A percentile compares a stretch with the other conserved stretches of the same genome.
phyloP scores from a whole-genome alignment of 768 basidiomycete species.

The Botryobasidium botryosum region DNA sequence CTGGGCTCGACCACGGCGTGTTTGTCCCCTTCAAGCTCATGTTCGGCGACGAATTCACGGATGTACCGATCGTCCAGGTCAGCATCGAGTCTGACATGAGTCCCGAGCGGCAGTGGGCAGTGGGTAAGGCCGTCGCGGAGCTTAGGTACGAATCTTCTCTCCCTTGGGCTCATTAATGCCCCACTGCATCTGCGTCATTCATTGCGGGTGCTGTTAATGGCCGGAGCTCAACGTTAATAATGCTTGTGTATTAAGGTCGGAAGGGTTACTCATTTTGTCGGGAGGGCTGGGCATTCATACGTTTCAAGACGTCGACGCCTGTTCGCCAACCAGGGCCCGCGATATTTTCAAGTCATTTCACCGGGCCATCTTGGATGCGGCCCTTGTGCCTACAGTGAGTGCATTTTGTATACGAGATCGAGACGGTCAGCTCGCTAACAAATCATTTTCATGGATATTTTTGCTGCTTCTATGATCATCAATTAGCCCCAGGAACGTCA shows the following conservation, averaged over 20 bases:
- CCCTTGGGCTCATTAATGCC: too few species aligned
- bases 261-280: slow-evolving; percentile 49
- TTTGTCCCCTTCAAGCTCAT: slow-evolving; percentile 65
- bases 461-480: slow-evolving; percentile 1
- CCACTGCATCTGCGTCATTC: too few species aligned
- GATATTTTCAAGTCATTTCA: too few species aligned
- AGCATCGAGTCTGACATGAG: slow-evolving; percentile 44
- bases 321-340: too few species aligned
- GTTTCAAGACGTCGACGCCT: slow-evolving; percentile 35
- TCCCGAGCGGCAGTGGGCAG: slow-evolving; percentile 43
- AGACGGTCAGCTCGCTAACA: neutral
- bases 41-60: slow-evolving; percentile 48
- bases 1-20: slow-evolving; percentile 64
- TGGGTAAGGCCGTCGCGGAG: slow-evolving; percentile 42
- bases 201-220: too few species aligned
- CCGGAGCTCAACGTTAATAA: neutral
- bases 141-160: slow-evolving; percentile 30
- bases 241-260: slow-evolving; percentile 27
- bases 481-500: slow-evolving; percentile 33
- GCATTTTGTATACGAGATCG: neutral
- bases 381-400: slow-evolving; percentile 34
- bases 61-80: slow-evolving; percentile 54
- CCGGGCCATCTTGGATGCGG: slow-evolving; percentile 38
- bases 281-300: slow-evolving; percentile 57
- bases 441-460: neutral